Evolutionary conservation across 73 alveolate species (phyloP).

Genomic region (Uronychia setigera): DNA sequence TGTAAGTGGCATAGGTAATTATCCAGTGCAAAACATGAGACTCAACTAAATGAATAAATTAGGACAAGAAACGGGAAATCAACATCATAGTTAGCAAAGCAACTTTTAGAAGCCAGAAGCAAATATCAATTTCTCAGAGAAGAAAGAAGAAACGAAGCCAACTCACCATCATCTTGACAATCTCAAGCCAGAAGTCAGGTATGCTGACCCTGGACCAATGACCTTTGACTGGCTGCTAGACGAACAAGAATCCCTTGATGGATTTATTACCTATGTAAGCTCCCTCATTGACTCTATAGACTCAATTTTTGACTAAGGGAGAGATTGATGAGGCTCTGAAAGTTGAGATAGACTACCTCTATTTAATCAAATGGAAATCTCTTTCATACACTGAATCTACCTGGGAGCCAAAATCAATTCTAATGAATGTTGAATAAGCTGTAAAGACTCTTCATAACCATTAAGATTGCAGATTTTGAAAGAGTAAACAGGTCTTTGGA

Average conservation of each 20-base stretch:
- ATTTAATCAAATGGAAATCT: constrained; percentile 83
- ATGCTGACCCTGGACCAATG: background rate
- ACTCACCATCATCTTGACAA: too few species aligned
- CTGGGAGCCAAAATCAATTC: constrained; percentile 80
- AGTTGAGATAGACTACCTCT: constrained; percentile 54
- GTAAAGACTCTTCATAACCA: background rate
- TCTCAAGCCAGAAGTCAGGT: background rate
- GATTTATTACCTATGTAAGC: background rate
- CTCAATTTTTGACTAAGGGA: constrained; percentile 32
- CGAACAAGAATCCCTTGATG: constrained; percentile 9
- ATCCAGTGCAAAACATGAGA: too few species aligned
- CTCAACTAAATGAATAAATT: too few species aligned
- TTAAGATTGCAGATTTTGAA: constrained; percentile 60
- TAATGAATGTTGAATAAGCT: constrained; percentile 40
- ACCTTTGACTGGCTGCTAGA: constrained; percentile 18
- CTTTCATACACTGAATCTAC: constrained; percentile 73
- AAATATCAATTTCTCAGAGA: background rate
- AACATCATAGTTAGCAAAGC: too few species aligned
- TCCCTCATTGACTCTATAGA: background rate
- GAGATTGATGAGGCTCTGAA: constrained; percentile 16
- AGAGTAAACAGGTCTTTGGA: constrained; percentile 70
- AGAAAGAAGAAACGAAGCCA: too few species aligned
- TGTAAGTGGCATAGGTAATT: too few species aligned
- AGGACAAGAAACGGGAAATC: too few species aligned
- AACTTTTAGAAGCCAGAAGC: too few species aligned